These are phyloP conservation scores for Globisporangium acanthophoron DNA, from an alignment of 352 stramenopile species.

Conservation along the genomic window DNA sequence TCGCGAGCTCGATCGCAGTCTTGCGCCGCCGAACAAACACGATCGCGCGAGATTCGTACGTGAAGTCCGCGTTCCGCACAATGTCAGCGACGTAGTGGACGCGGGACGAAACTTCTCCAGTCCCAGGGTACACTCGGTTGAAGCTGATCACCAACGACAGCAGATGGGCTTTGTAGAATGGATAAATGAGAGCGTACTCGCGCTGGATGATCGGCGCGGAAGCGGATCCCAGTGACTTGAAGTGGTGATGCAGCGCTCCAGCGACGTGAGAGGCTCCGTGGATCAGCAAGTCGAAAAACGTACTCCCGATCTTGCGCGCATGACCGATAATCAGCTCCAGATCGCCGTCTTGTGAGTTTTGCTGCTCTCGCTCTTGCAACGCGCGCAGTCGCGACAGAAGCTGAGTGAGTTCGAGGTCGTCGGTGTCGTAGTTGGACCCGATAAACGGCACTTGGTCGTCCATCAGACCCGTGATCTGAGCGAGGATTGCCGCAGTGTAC, in stretches of 20 bases:
- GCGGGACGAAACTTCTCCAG: conserved; percentile 42
- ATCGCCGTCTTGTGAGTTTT: conserved; percentile 15
- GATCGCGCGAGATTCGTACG: conserved; percentile 61
- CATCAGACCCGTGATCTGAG: conserved; percentile 18
- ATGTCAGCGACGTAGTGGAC: conserved; percentile 46
- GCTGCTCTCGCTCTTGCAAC: conserved; percentile 8
- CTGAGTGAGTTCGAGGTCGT: conserved; percentile 47
- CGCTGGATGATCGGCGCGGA: conserved; percentile 8
- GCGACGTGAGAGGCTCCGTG: conserved; percentile 35
- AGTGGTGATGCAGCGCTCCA: conserved; percentile 26
- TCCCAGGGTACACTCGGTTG: conserved; percentile 4
- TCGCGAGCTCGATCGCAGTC: conserved; percentile 62
- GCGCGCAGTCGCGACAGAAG: conserved; percentile 41
- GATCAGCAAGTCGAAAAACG: conserved; percentile 48
- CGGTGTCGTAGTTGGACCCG: conserved; percentile 35
- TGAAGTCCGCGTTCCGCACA: conserved; percentile 37
- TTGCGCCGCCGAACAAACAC: conserved; percentile 70
- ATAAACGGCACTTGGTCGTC: conserved; percentile 35
- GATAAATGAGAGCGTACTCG: conserved; percentile 26
- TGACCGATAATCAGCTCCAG: conserved; percentile 42
- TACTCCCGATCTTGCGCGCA: conserved; percentile 35
- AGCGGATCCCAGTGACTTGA: conserved; percentile 20
- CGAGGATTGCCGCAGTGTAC: conserved; percentile 43
- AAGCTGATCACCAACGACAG: conserved; percentile 22
- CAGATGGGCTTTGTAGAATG: conserved; percentile 28